Conservation (phyloP, 2,329 filamentous ascomycete species). For the Drechslera avenae region DNA sequence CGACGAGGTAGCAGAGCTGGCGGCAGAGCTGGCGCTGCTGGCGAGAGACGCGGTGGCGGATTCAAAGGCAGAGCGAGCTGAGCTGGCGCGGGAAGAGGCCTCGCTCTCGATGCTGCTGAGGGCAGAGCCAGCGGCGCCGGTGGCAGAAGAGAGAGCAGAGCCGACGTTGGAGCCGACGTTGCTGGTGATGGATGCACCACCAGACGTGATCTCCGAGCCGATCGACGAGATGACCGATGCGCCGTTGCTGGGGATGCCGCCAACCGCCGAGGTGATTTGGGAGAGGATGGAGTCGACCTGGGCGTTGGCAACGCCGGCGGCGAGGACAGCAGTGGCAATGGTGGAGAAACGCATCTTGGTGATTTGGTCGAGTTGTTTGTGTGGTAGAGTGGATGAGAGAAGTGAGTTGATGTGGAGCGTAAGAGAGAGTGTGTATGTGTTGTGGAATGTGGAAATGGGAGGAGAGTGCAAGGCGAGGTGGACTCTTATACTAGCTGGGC, state of each 20-base stretch:
- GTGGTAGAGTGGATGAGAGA: constrained; percentile 8
- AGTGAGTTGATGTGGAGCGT: constrained; percentile 19
- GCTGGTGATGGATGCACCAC: constrained; percentile 13
- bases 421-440: constrained; percentile 5
- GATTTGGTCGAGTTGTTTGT: constrained; percentile 5
- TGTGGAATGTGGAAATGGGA: constrained; percentile 4
- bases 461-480: constrained; percentile 17
- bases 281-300: constrained; percentile 35
- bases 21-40: constrained; percentile 4
- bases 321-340: constrained; percentile 35
- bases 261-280: constrained; percentile 17
- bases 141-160: constrained; percentile 20
- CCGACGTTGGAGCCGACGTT: constrained; percentile 13
- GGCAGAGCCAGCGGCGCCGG: constrained; percentile 14
- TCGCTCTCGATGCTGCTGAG: constrained; percentile 17
- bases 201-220: constrained; percentile 15
- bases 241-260: constrained; percentile 15
- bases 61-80: background rate
- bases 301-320: constrained; percentile 35
- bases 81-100: constrained; percentile 9
- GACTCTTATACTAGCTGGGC: constrained; percentile 19
- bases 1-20: too few species aligned
- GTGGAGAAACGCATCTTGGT: constrained; percentile 46
- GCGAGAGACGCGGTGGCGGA: constrained; percentile 18
- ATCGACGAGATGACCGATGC: constrained; percentile 18